Percentiles rank a stretch among this genome's conserved stretches.
Evolutionary conservation across 768 basidiomycete species (phyloP).

Genomic region (Hortiboletus campestris): DNA sequence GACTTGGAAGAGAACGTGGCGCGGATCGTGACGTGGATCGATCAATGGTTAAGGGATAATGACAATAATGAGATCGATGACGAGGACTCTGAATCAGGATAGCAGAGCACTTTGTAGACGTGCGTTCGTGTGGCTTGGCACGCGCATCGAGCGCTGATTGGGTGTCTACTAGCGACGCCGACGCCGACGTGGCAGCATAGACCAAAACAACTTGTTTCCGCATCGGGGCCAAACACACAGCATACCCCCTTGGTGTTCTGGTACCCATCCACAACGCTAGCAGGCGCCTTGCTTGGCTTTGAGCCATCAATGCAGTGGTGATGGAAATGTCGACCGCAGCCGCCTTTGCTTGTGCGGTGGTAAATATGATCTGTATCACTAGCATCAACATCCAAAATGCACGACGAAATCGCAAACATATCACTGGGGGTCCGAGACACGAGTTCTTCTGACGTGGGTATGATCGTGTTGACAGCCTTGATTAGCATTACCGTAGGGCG

Average conservation of each 20-base stretch:
- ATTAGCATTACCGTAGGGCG: neutral
- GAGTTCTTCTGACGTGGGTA: slow-evolving; percentile 11
- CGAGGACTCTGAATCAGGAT: neutral
- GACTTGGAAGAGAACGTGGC: slow-evolving; percentile 87
- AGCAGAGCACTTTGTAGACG: neutral
- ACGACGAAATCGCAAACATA: neutral
- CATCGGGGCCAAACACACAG: no score
- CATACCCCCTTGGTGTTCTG: neutral
- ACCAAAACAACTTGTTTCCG: no score
- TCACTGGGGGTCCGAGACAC: slow-evolving; percentile 8
- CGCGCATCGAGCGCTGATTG: neutral
- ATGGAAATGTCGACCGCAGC: slow-evolving; percentile 17
- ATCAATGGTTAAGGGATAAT: slow-evolving; percentile 55
- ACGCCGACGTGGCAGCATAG: neutral
- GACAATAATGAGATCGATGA: neutral
- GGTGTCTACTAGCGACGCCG: neutral
- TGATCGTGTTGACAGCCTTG: slow-evolving; percentile 5
- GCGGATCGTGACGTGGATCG: slow-evolving; percentile 84
- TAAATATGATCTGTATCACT: slow-evolving; percentile 9
- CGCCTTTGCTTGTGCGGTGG: neutral
- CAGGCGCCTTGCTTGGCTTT: no score
- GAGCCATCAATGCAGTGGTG: slow-evolving; percentile 6
- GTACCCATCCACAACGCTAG: no score
- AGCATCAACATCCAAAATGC: neutral
- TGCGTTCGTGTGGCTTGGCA: neutral